A percentile compares a stretch with the other conserved stretches of the same genome.
phyloP scores from a whole-genome alignment of 2,329 filamentous ascomycete species.

The Alternaria conjuncta region DNA sequence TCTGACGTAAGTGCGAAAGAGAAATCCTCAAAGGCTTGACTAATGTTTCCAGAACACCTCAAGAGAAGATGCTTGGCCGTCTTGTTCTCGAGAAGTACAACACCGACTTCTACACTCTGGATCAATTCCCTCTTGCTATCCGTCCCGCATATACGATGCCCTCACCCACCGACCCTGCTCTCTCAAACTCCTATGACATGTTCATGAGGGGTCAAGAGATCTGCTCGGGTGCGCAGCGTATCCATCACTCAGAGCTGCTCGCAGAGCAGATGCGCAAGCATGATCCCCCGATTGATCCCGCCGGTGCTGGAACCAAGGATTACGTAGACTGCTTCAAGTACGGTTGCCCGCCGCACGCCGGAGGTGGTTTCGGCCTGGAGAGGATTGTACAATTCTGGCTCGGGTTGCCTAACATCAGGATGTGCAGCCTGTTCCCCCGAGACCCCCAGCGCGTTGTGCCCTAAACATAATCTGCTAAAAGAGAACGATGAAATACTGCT shows the following conservation, averaged over 20 bases:
- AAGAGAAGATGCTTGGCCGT: slow-evolving; percentile 87
- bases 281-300: slow-evolving; percentile 63
- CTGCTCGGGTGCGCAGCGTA: slow-evolving; percentile 71
- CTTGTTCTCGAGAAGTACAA: slow-evolving; percentile 87
- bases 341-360: slow-evolving; percentile 69
- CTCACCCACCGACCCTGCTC: slow-evolving; percentile 55
- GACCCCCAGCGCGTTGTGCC: slow-evolving; percentile 64
- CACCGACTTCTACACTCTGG: slow-evolving; percentile 95
- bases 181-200: slow-evolving; percentile 70
- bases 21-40: background rate
- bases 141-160: slow-evolving; percentile 93
- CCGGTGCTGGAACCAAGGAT: slow-evolving; percentile 65
- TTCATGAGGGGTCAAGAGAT: slow-evolving; percentile 76
- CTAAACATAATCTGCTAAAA: slow-evolving; percentile 29
- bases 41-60: slow-evolving; percentile 63
- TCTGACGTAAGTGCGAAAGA: slow-evolving; percentile 57
- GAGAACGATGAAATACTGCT: background rate
- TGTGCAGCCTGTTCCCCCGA: slow-evolving; percentile 68
- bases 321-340: slow-evolving; percentile 70
- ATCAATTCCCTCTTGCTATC: slow-evolving; percentile 91
- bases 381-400: slow-evolving; percentile 72
- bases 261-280: slow-evolving; percentile 64
- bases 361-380: slow-evolving; percentile 70
- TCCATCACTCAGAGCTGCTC: slow-evolving; percentile 66
- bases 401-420: slow-evolving; percentile 67